Evolutionary conservation across 2,329 filamentous ascomycete species (phyloP).

Genomic region (Talaromyces albobiverticillius): DNA sequence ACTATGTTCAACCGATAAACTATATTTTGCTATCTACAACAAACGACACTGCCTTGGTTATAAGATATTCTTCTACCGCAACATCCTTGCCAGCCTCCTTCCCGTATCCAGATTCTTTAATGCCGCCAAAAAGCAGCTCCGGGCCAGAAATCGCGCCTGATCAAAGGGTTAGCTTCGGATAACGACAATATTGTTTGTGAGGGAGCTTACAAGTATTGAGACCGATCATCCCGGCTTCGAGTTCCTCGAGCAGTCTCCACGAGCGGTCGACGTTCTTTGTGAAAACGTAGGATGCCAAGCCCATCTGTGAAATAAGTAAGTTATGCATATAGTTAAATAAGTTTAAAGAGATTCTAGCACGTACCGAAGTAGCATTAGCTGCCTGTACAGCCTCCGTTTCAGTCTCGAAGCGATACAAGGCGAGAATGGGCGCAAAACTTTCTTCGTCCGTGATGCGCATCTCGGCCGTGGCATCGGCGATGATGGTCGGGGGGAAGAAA

Average conservation of each 20-base stretch:
- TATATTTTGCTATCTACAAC: background rate
- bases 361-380: constrained; percentile 43
- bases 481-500: constrained; percentile 55
- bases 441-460: constrained; percentile 54
- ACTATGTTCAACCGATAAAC: too few relatives aligned
- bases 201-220: constrained; percentile 17
- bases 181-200: background rate
- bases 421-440: constrained; percentile 60
- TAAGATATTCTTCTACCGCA: constrained; percentile 33
- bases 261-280: constrained; percentile 44
- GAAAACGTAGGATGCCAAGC: constrained; percentile 46
- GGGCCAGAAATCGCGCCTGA: constrained; percentile 16
- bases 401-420: constrained; percentile 55
- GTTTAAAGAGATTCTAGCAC: constrained; percentile 16
- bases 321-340: too few relatives aligned
- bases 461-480: constrained; percentile 53
- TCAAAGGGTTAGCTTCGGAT: background rate
- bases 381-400: constrained; percentile 44
- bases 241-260: constrained; percentile 38
- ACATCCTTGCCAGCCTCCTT: constrained; percentile 25
- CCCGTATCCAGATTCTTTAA: constrained; percentile 30
- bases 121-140: constrained; percentile 23
- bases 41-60: constrained; percentile 36
- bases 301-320: too few relatives aligned
- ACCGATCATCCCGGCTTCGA: constrained; percentile 45